Percentiles rank a stretch among this genome's conserved stretches.
Evolutionary conservation across 1,284 basidiomycete genomes (phyloP).

Genomic region (Neolentinus lepideus): DNA sequence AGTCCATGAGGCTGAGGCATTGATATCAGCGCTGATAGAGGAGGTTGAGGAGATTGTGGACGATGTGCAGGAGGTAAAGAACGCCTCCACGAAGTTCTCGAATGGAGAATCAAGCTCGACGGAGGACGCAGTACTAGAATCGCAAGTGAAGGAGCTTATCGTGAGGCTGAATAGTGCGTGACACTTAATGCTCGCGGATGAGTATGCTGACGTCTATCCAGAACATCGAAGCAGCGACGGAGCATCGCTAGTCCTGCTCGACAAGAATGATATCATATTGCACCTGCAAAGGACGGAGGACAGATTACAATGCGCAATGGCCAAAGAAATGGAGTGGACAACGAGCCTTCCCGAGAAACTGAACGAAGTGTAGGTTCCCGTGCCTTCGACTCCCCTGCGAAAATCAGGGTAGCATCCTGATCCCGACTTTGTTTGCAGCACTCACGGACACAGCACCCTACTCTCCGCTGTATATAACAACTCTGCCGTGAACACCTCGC

Average conservation of each 20-base stretch:
- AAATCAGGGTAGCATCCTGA: no score
- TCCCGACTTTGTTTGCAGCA: constrained; percentile 6
- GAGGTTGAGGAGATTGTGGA: constrained; percentile 21
- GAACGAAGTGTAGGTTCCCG: constrained; percentile 12
- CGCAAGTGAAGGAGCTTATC: background rate
- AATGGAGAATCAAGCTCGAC: background rate
- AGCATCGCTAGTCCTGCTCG: constrained; percentile 15
- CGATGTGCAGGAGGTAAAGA: constrained; percentile 9
- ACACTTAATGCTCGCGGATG: no score
- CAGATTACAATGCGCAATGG: constrained; percentile 3
- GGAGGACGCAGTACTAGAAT: background rate
- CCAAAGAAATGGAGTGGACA: constrained; percentile 10
- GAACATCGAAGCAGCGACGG: constrained; percentile 2
- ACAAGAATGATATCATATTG: constrained; percentile 11
- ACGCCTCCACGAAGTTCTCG: background rate
- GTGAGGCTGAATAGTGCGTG: background rate
- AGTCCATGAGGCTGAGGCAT: constrained; percentile 14
- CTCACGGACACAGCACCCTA: constrained; percentile 8
- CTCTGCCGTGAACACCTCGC: constrained; percentile 18
- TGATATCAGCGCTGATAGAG: constrained; percentile 18
- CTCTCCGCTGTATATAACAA: constrained; percentile 14
- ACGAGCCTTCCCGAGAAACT: constrained; percentile 3
- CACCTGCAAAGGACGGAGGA: constrained; percentile 10
- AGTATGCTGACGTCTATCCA: background rate
- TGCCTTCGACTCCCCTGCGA: background rate